Conservation (phyloP, 2,329 filamentous ascomycete species). For the Colletotrichum falcatum region DNA sequence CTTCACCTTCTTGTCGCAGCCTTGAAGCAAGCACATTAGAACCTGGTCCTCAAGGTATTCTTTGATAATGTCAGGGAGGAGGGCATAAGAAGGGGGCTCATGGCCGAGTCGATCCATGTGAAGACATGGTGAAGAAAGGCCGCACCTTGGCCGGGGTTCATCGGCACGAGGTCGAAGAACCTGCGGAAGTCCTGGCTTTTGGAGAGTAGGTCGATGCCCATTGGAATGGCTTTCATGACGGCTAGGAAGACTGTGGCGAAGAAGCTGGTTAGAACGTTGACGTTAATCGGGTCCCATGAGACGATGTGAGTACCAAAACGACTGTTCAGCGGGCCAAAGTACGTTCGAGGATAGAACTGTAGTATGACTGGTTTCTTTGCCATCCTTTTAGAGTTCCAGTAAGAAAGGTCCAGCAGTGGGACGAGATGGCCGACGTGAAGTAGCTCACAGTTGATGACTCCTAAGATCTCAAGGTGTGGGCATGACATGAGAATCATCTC, state of each 20-base stretch:
- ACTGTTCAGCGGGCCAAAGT: not conserved
- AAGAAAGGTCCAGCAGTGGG: conserved; percentile 42
- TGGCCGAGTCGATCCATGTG: conserved; percentile 11
- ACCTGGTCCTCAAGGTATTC: conserved; percentile 29
- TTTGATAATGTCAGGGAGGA: not conserved
- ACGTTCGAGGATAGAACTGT: conserved; percentile 33
- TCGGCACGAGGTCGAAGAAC: conserved; percentile 34
- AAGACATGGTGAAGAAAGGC: conserved; percentile 30
- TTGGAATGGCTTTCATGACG: conserved; percentile 24
- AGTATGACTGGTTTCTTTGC: conserved; percentile 41
- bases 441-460: conserved; percentile 48
- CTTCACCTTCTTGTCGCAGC: not conserved
- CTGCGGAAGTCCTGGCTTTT: conserved; percentile 14
- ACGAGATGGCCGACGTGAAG: conserved; percentile 45
- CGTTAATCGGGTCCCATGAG: conserved; percentile 22
- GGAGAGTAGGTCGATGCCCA: conserved; percentile 32
- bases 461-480: conserved; percentile 43
- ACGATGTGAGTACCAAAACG: conserved; percentile 29
- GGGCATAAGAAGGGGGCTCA: not conserved
- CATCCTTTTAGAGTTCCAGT: conserved; percentile 37
- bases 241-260: conserved; percentile 30
- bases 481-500: conserved; percentile 41
- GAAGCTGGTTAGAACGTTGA: not conserved
- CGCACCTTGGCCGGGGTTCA: conserved; percentile 23
- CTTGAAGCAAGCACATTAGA: conserved; percentile 22